Base-by-base conservation (phyloP, 768 basidiomycete species). In the Termitomyces titanicus region DNA sequence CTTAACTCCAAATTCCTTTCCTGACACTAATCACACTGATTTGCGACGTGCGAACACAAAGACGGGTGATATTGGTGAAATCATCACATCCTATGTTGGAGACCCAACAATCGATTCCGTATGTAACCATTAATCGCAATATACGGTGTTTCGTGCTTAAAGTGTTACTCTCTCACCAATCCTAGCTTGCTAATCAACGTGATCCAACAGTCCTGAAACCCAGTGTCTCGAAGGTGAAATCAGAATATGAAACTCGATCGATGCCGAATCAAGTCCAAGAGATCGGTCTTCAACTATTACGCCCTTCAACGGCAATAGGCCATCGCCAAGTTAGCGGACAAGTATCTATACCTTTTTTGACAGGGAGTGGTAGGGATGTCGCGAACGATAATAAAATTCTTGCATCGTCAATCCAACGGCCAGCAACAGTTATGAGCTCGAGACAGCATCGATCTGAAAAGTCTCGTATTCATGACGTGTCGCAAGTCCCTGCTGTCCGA, bases 281-380 rank as follows among this genome's bases (percentile, higher is more conserved):
- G 13, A 34, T 37, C 15, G 49, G 50, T 31, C 8, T 46, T 37
- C 34, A 51, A 9, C 45, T 58, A 29, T 48, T 31, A n/a, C 56
- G 58, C 17, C 58, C 62, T 37, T 57, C 58, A 13, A 63, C 63
- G 6, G 54, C 53, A 15, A 55, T 55, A 53, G 61, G 59, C 13
- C 52, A 54, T 47, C 62, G 54, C 22, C 68, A 59, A 42, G 33
- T 20, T 27, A 43, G 27, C 12, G 42, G 20, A 17, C 50, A 55
- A 47, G 49, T 13, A 27, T 42, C 43, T 51, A 25, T 47, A 12
- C 29, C 52, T 33, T 13, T 15, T 10, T 9, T 15, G 15, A 24
- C 31, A 9, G 51, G 33, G 9, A 20, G 37, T 35, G 18, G 33
- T 9, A 31, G 51, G 6, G 51, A 50, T 31, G 29, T 29, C 22